These are phyloP conservation scores for Avena eriantha DNA, from an alignment of 176 grass and related monocot genomes.

Conservation along the genomic window DNA sequence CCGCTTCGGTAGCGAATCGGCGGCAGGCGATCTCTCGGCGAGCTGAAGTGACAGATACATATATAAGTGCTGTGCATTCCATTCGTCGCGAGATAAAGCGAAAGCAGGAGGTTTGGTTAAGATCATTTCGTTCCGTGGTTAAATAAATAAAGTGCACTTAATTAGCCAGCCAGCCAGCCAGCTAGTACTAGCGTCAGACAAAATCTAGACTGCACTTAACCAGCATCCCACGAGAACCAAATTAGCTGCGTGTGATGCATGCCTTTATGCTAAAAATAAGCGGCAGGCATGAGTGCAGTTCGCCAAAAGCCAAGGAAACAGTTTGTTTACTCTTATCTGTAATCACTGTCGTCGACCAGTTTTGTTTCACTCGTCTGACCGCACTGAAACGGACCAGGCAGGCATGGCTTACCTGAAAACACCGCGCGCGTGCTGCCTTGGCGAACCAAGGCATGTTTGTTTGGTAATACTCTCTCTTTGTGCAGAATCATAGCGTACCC, in stretches of 20 bases:
- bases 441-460: slow-evolving; percentile 28
- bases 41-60: slow-evolving; percentile 10
- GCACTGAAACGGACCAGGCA: slow-evolving; percentile 24
- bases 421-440: background rate
- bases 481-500: slow-evolving; percentile 30
- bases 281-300: slow-evolving; percentile 6
- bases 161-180: background rate
- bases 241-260: slow-evolving; percentile 6
- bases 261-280: slow-evolving; percentile 25
- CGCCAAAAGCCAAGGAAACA: background rate
- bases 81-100: slow-evolving; percentile 28
- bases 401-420: slow-evolving; percentile 36
- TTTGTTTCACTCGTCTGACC: slow-evolving; percentile 39
- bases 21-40: slow-evolving; percentile 3
- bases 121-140: slow-evolving; percentile 18
- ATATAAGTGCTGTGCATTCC: slow-evolving; percentile 1
- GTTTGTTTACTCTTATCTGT: slow-evolving; percentile 6
- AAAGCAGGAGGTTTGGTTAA: slow-evolving; percentile 16
- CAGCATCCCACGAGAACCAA: background rate
- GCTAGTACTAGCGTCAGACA: background rate
- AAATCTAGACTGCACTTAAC: slow-evolving; percentile 48
- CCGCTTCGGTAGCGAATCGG: slow-evolving; percentile 7
- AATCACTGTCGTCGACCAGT: slow-evolving; percentile 46
- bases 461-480: background rate
- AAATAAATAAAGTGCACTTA: slow-evolving; percentile 9